Conservation (phyloP, 2,329 filamentous ascomycete species). For the Colletotrichum sp. region DNA sequence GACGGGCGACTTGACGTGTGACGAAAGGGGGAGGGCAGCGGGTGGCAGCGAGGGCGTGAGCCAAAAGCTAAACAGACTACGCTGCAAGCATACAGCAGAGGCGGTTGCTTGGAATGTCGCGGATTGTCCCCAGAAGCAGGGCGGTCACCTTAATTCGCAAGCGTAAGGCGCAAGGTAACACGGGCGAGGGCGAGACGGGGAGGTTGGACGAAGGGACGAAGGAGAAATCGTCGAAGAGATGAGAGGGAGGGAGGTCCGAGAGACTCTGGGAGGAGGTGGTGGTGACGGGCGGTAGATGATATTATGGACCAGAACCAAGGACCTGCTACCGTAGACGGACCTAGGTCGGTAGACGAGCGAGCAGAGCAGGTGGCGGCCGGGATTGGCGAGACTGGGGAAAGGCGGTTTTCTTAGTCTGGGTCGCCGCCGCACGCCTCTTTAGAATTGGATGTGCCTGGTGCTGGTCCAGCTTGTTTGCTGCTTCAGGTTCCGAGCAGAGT, state of each 20-base stretch:
- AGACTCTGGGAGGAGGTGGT: neutral
- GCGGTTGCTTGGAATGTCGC: slow-evolving; percentile 12
- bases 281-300: neutral
- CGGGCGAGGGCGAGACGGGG: neutral
- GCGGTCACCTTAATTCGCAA: neutral
- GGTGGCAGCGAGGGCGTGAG: neutral
- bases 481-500: neutral
- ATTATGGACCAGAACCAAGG: neutral
- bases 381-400: neutral
- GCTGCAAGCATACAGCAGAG: neutral
- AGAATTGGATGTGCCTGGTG: neutral
- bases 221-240: slow-evolving; percentile 2
- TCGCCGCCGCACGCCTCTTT: neutral
- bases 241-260: slow-evolving; percentile 17
- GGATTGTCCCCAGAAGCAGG: neutral
- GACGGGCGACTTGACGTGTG: neutral
- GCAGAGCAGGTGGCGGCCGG: neutral
- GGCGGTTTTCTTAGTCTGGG: neutral
- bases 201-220: slow-evolving; percentile 14
- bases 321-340: neutral
- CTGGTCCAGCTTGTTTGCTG: neutral
- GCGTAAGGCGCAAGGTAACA: neutral
- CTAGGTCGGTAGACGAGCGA: neutral
- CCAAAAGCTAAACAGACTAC: neutral
- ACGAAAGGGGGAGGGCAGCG: neutral